phyloP scores from a whole-genome alignment of 768 basidiomycete genomes.

The Psilocybe sp. region DNA sequence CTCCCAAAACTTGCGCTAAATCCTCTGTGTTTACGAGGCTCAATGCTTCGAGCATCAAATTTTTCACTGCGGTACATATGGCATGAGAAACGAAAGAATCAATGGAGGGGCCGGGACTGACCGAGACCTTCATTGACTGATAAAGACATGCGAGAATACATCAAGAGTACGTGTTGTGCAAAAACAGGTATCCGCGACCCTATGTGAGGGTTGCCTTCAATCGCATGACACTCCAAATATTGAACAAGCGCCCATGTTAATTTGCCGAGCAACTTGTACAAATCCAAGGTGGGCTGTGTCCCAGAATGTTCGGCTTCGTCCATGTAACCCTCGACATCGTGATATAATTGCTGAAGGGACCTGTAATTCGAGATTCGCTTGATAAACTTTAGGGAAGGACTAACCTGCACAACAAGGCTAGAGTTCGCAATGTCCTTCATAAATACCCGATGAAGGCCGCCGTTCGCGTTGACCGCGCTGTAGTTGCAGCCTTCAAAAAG shows the following conservation, averaged over 20 bases:
- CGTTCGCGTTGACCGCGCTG: too few relatives aligned
- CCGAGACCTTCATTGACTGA: slow-evolving; percentile 15
- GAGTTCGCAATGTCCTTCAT: too few relatives aligned
- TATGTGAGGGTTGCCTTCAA: slow-evolving; percentile 7
- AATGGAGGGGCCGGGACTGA: neutral
- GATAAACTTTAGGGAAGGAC: too few relatives aligned
- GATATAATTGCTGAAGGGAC: too few relatives aligned
- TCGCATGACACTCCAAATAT: slow-evolving; percentile 17
- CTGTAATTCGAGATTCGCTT: too few relatives aligned
- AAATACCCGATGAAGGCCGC: too few relatives aligned
- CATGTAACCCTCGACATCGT: too few relatives aligned
- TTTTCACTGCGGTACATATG: slow-evolving; percentile 7
- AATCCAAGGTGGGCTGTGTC: slow-evolving; percentile 3
- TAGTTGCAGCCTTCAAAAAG: slow-evolving; percentile 5
- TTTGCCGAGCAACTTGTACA: slow-evolving; percentile 24
- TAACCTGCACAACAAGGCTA: too few relatives aligned
- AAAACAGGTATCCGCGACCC: slow-evolving; percentile 16
- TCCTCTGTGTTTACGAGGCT: slow-evolving; percentile 4
- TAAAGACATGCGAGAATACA: slow-evolving; percentile 26
- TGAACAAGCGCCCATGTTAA: slow-evolving; percentile 25
- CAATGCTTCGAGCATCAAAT: slow-evolving; percentile 17
- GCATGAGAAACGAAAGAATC: neutral
- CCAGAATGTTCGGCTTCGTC: neutral
- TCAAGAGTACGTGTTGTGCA: slow-evolving; percentile 23
- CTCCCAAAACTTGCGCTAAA: slow-evolving; percentile 5